These are phyloP conservation scores for Ogataea trehalophila DNA, from an alignment of 805 yeast species.

Conservation along the genomic window DNA sequence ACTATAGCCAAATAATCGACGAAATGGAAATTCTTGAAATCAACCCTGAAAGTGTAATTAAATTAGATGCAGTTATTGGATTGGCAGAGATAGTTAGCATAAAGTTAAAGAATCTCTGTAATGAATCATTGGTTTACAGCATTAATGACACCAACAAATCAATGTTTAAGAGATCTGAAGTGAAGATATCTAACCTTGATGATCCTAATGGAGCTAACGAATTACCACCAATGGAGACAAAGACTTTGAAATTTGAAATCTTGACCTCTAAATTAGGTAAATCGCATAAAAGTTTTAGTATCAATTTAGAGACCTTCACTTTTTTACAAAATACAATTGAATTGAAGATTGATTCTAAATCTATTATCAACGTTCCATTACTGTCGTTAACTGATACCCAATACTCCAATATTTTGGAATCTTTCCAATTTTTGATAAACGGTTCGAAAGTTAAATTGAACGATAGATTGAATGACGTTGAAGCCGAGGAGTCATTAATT, in stretches of 20 bases:
- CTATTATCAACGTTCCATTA: constrained; percentile 38
- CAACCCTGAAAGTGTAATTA: constrained; percentile 41
- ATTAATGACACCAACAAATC: constrained; percentile 30
- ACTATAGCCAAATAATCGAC: constrained; percentile 20
- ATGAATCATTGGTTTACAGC: constrained; percentile 34
- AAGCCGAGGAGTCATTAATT: constrained; percentile 6
- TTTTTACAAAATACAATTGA: constrained; percentile 15
- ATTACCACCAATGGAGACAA: constrained; percentile 7
- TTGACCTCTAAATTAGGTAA: constrained; percentile 11
- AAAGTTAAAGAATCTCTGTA: constrained; percentile 32
- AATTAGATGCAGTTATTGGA: constrained; percentile 34
- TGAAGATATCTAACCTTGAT: constrained; percentile 12
- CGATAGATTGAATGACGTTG: constrained; percentile 5
- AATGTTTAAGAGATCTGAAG: constrained; percentile 14
- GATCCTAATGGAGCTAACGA: background rate
- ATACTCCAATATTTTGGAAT: constrained; percentile 16
- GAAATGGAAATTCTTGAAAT: constrained; percentile 36
- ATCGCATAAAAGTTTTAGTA: constrained; percentile 12
- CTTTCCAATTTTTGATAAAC: constrained; percentile 18
- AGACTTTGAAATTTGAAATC: constrained; percentile 28
- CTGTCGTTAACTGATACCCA: constrained; percentile 15
- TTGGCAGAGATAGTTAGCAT: constrained; percentile 28
- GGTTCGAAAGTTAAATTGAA: constrained; percentile 8
- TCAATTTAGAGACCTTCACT: constrained; percentile 10
- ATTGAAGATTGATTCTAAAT: constrained; percentile 17